These are phyloP conservation scores for Hanseniaspora vineae DNA, from an alignment of 805 yeast species.

Conservation along the genomic window DNA sequence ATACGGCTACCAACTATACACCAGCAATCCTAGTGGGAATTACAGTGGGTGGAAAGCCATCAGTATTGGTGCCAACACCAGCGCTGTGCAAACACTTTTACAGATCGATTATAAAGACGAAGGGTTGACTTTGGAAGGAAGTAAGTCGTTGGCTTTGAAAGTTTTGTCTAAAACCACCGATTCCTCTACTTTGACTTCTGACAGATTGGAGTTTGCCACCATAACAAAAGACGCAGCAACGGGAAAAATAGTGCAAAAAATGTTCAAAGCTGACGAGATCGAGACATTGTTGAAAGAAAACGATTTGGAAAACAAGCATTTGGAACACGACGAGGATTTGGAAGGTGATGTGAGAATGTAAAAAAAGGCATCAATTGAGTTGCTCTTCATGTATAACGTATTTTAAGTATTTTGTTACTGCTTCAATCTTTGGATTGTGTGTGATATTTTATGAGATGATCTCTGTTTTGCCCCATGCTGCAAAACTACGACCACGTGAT, in stretches of 20 bases:
- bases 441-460: too few relatives aligned
- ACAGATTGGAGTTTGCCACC: conserved; percentile 88
- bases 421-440: too few relatives aligned
- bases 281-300: conserved; percentile 57
- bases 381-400: not conserved
- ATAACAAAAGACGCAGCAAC: conserved; percentile 29
- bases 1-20: conserved; percentile 81
- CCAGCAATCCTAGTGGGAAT: conserved; percentile 95
- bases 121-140: conserved; percentile 47
- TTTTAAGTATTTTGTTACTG: too few relatives aligned
- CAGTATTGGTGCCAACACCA: conserved; percentile 88
- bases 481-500: too few relatives aligned
- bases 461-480: too few relatives aligned
- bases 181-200: conserved; percentile 69
- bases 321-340: conserved; percentile 14
- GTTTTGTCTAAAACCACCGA: conserved; percentile 93
- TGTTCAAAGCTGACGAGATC: conserved; percentile 73
- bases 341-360: not conserved
- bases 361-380: not conserved
- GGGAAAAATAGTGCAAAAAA: conserved; percentile 48
- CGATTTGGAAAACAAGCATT: conserved; percentile 52
- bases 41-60: conserved; percentile 99
- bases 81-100: conserved; percentile 89
- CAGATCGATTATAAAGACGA: conserved; percentile 92
- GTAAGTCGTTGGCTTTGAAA: conserved; percentile 78